phyloP scores from a whole-genome alignment of 345 rosid species.

The Arabidopsis arenosa region DNA sequence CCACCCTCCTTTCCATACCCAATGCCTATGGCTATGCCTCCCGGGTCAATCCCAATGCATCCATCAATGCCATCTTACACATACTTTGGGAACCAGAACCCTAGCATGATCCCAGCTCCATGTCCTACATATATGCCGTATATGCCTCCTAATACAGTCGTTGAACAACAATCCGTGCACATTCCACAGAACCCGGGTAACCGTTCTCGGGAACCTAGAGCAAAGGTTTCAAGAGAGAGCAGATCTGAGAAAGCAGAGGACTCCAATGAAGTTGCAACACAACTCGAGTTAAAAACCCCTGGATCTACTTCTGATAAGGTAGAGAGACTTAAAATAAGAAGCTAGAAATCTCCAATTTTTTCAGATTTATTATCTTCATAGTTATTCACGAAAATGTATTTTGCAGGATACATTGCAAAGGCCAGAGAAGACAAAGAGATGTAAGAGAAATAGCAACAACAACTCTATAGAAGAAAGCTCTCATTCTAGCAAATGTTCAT shows the following conservation, averaged over 20 bases:
- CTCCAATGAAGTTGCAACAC: slow-evolving; percentile 74
- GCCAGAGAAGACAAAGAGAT: slow-evolving; percentile 56
- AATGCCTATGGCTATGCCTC: slow-evolving; percentile 76
- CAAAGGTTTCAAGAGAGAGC: slow-evolving; percentile 65
- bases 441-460: slow-evolving; percentile 50
- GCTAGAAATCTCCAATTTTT: neutral
- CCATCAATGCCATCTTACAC: slow-evolving; percentile 79
- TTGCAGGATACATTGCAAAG: slow-evolving; percentile 63
- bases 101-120: slow-evolving; percentile 66
- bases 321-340: slow-evolving; percentile 9
- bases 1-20: slow-evolving; percentile 77
- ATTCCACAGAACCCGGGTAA: slow-evolving; percentile 50
- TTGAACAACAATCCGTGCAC: slow-evolving; percentile 64
- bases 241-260: slow-evolving; percentile 58
- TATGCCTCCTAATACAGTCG: slow-evolving; percentile 58
- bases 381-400: neutral
- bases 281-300: slow-evolving; percentile 89
- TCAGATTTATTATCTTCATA: slow-evolving; percentile 8
- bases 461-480: slow-evolving; percentile 55
- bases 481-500: slow-evolving; percentile 70
- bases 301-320: slow-evolving; percentile 81
- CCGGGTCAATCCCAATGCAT: slow-evolving; percentile 83
- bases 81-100: slow-evolving; percentile 73
- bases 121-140: slow-evolving; percentile 74
- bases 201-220: slow-evolving; percentile 55